These are phyloP conservation scores for Verticillium albo-atrum DNA, from an alignment of 2,329 filamentous ascomycete genomes.

Conservation along the genomic window DNA sequence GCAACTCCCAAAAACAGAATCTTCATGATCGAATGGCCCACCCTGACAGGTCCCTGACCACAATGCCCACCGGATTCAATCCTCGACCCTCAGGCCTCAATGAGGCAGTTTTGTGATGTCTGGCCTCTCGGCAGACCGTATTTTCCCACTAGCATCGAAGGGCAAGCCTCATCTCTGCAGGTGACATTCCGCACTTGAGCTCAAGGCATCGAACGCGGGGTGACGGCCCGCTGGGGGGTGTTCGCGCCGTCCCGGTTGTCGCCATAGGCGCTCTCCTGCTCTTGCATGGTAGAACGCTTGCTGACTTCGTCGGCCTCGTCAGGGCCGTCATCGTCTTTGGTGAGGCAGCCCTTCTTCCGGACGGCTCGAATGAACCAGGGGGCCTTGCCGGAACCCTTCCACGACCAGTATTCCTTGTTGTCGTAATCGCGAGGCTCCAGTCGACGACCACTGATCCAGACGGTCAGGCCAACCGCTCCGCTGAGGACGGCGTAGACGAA, in stretches of 20 bases:
- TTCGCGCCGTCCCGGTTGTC: neutral
- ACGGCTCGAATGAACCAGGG: slow-evolving; percentile 43
- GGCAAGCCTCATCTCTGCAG: neutral
- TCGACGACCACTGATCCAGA: slow-evolving; percentile 35
- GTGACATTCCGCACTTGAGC: neutral
- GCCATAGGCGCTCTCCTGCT: slow-evolving; percentile 10
- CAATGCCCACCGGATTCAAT: neutral
- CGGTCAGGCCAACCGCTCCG: slow-evolving; percentile 38
- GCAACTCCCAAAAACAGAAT: neutral
- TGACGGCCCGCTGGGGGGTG: slow-evolving; percentile 6
- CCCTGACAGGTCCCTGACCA: neutral
- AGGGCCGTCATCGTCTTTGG: slow-evolving; percentile 10
- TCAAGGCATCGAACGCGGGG: slow-evolving; percentile 8
- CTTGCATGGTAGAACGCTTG: slow-evolving; percentile 11
- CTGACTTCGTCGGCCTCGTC: slow-evolving; percentile 12
- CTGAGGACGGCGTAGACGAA: slow-evolving; percentile 49
- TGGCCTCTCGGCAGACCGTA: neutral
- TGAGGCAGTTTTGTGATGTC: neutral
- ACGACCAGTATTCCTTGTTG: slow-evolving; percentile 52
- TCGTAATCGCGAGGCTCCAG: slow-evolving; percentile 48
- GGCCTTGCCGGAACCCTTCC: slow-evolving; percentile 36
- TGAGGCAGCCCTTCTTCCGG: slow-evolving; percentile 18
- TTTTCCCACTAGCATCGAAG: neutral
- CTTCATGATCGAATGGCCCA: neutral
- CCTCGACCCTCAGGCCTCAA: neutral